Conservation (phyloP, 805 yeast genomes). For the Brettanomyces sp. region DNA sequence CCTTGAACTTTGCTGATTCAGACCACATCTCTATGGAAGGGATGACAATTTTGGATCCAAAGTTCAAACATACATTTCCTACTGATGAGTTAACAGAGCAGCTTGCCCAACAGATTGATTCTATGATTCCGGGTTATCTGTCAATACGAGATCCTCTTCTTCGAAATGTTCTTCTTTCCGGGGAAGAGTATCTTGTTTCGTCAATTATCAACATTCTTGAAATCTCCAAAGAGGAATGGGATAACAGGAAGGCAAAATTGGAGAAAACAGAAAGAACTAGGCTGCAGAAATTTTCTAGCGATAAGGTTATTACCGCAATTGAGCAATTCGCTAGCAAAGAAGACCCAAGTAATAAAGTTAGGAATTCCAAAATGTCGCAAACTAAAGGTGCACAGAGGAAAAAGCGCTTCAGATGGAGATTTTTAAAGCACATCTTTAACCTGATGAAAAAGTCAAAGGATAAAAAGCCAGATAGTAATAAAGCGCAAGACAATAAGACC, state of each 20-base stretch:
- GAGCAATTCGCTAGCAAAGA: too few relatives aligned
- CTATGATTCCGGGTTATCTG: constrained; percentile 24
- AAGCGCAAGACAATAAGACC: too few relatives aligned
- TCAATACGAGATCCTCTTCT: constrained; percentile 27
- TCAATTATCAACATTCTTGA: neutral
- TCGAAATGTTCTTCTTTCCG: constrained; percentile 5
- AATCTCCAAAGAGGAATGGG: neutral
- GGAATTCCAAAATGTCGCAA: too few relatives aligned
- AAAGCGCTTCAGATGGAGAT: too few relatives aligned
- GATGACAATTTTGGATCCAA: constrained; percentile 15
- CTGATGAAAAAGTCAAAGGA: too few relatives aligned
- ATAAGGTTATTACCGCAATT: too few relatives aligned
- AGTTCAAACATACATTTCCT: constrained; percentile 18
- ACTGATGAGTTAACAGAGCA: constrained; percentile 25
- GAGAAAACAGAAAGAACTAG: neutral
- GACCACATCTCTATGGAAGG: constrained; percentile 19
- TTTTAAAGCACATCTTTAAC: too few relatives aligned
- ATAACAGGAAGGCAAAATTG: neutral
- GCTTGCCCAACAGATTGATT: constrained; percentile 30
- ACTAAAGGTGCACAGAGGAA: too few relatives aligned
- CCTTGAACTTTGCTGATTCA: constrained; percentile 14
- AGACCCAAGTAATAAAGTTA: too few relatives aligned
- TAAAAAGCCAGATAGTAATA: too few relatives aligned
- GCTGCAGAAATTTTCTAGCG: too few relatives aligned
- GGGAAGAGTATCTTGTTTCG: neutral